phyloP scores from a whole-genome alignment of 2,329 filamentous ascomycete genomes.

The Cladosporium colombiae region DNA sequence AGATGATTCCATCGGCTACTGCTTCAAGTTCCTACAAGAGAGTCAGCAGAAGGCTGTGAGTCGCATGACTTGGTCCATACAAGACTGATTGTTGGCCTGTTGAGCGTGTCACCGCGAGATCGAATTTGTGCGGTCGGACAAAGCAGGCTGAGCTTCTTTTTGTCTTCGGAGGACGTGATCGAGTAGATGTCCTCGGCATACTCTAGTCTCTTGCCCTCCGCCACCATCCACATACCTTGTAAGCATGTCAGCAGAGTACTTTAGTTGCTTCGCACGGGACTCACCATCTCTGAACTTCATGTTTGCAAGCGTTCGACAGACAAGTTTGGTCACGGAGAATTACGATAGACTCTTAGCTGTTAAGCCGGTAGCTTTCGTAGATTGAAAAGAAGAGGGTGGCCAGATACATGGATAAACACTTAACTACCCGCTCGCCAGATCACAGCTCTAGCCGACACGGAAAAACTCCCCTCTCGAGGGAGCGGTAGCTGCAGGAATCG shows the following conservation, averaged over 20 bases:
- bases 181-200: constrained; percentile 67
- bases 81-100: constrained; percentile 57
- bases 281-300: constrained; percentile 20
- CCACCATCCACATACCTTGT: constrained; percentile 64
- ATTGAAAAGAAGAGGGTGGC: not conserved
- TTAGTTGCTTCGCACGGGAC: not conserved
- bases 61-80: too few species aligned
- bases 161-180: constrained; percentile 47
- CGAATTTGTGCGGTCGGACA: constrained; percentile 60
- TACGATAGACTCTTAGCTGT: not conserved
- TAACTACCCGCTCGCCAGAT: not conserved
- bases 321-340: not conserved
- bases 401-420: not conserved
- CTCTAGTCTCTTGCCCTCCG: constrained; percentile 61
- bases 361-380: not conserved
- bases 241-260: not conserved
- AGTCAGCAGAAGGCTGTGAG: constrained; percentile 11
- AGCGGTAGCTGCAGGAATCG: constrained; percentile 7
- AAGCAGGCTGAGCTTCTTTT: constrained; percentile 55
- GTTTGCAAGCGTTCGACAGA: not conserved
- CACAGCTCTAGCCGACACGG: constrained; percentile 16
- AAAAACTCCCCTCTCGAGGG: constrained; percentile 13
- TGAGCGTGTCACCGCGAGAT: constrained; percentile 55
- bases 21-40: constrained; percentile 52
- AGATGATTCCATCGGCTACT: constrained; percentile 60